phyloP scores from a whole-genome alignment of 2,329 filamentous ascomycete species.

The Colletotrichum sp. region DNA sequence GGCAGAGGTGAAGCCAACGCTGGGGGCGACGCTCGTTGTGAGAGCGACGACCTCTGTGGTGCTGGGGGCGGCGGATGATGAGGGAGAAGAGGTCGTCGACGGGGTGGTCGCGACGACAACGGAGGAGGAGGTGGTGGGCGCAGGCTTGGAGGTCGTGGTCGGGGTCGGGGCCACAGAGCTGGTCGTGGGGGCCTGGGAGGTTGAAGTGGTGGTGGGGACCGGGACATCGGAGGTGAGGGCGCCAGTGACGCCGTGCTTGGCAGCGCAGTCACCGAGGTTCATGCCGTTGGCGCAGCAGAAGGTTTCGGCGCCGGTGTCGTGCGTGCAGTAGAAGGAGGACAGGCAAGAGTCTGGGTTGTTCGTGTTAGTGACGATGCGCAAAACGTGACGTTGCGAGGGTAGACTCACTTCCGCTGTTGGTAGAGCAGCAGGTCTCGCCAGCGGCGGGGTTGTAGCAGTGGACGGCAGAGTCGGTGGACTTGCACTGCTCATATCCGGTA shows the following conservation, averaged over 20 bases:
- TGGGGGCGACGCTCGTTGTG: neutral
- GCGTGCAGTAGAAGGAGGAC: constrained; percentile 66
- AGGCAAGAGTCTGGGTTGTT: constrained; percentile 61
- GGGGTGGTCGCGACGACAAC: neutral
- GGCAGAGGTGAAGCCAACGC: constrained; percentile 1
- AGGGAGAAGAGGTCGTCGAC: neutral
- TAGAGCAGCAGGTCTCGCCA: constrained; percentile 62
- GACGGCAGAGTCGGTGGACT: constrained; percentile 50
- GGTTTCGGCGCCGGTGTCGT: constrained; percentile 53
- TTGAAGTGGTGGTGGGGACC: constrained; percentile 35
- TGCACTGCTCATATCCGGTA: constrained; percentile 51
- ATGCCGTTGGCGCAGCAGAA: constrained; percentile 66
- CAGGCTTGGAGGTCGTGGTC: constrained; percentile 23
- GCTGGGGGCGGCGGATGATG: neutral
- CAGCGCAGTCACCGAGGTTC: constrained; percentile 59
- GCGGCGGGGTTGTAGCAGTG: constrained; percentile 63
- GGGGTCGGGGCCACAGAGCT: constrained; percentile 25
- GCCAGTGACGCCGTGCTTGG: constrained; percentile 51
- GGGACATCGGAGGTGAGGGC: constrained; percentile 52
- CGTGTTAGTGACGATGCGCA: neutral
- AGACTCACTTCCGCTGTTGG: constrained; percentile 61
- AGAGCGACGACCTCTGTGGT: neutral
- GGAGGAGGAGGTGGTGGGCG: neutral
- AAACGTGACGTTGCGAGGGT: neutral
- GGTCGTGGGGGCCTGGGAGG: constrained; percentile 26